These are phyloP conservation scores for Flaveria sonorensis DNA, from an alignment of 129 eudicot genomes.

Conservation along the genomic window DNA sequence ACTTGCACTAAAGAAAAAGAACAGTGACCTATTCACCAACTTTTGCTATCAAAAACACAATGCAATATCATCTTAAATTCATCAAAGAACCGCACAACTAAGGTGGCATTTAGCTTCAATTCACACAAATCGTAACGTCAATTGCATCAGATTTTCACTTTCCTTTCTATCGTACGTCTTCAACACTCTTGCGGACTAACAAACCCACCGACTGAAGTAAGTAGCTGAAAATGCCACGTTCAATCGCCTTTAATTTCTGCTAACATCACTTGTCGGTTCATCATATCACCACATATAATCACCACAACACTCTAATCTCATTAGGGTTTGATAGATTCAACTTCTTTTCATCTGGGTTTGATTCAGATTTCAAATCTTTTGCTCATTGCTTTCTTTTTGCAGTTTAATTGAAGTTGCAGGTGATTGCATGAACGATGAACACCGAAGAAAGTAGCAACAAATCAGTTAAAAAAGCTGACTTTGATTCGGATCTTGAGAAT, in stretches of 20 bases:
- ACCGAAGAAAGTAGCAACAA: not conserved
- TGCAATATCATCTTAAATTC: slow-evolving; percentile 16
- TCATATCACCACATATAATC: not conserved
- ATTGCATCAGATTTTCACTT: slow-evolving; percentile 20
- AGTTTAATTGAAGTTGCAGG: slow-evolving; percentile 27
- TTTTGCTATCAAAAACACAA: not conserved
- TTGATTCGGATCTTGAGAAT: not conserved
- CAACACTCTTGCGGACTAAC: slow-evolving; percentile 10
- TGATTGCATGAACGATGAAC: slow-evolving; percentile 9
- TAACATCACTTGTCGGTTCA: slow-evolving; percentile 27
- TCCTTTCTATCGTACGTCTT: not conserved
- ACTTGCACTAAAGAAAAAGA: not conserved
- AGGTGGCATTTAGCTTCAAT: slow-evolving; percentile 23
- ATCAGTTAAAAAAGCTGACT: too few species aligned
- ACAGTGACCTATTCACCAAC: not conserved
- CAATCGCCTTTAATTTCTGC: slow-evolving; percentile 7
- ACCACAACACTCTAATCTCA: not conserved
- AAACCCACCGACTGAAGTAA: slow-evolving; percentile 17
- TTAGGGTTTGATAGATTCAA: slow-evolving; percentile 6
- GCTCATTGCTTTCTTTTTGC: not conserved
- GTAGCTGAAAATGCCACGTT: slow-evolving; percentile 3
- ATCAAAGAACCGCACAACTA: slow-evolving; percentile 10
- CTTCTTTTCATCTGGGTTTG: not conserved
- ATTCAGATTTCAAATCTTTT: not conserved
- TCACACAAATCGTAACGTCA: slow-evolving; percentile 25